These are phyloP conservation scores for Vitis amurensis DNA, from an alignment of 164 flowering plant genomes.

Conservation along the genomic window DNA sequence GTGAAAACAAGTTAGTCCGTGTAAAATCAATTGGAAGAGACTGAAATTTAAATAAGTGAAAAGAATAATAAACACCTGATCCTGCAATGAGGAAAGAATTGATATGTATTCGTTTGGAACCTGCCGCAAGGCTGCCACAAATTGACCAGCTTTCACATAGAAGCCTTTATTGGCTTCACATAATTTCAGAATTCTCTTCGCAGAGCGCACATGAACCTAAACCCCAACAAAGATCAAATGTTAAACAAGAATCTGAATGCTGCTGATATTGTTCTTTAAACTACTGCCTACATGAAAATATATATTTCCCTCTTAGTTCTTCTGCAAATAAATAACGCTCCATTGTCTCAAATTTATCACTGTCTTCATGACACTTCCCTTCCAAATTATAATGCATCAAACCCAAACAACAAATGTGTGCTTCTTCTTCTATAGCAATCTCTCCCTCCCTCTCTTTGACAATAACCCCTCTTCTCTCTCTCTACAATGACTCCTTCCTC, in stretches of 20 bases:
- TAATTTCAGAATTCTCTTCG: conserved; percentile 65
- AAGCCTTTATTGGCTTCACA: conserved; percentile 90
- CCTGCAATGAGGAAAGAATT: conserved; percentile 78
- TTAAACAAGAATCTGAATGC: neutral
- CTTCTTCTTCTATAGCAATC: too few relatives aligned
- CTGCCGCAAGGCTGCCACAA: conserved; percentile 70
- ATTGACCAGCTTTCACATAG: conserved; percentile 95
- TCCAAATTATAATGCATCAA: too few relatives aligned
- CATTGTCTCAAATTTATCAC: neutral
- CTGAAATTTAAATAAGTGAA: neutral
- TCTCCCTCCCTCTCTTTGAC: too few relatives aligned
- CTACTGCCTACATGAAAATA: neutral
- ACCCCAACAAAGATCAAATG: neutral
- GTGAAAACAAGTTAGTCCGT: neutral
- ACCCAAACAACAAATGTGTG: too few relatives aligned
- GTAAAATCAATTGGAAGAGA: neutral
- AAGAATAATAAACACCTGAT: conserved; percentile 53
- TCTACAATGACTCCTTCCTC: too few relatives aligned
- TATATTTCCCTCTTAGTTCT: neutral
- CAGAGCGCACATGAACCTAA: conserved; percentile 87
- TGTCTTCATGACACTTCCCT: neutral
- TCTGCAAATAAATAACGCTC: neutral
- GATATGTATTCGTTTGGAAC: conserved; percentile 80
- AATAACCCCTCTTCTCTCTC: too few relatives aligned
- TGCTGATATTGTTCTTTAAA: neutral